Evolutionary conservation across 75 land plant species (phyloP).

Genomic region (Pinus tabuliformis): DNA sequence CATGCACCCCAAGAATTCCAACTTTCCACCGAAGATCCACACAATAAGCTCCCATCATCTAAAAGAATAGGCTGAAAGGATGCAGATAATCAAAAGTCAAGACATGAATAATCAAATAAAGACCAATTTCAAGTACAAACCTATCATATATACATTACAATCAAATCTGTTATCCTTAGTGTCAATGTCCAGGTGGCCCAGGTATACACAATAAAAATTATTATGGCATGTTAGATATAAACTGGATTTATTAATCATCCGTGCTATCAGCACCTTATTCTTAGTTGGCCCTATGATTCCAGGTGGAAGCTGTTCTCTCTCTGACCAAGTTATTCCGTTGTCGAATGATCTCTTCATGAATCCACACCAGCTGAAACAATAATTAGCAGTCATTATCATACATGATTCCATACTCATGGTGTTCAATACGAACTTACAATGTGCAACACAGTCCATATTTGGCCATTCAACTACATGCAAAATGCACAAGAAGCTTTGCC

Average conservation of each 20-base stretch:
- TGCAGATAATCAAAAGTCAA: not conserved
- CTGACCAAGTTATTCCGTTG: conserved; percentile 83
- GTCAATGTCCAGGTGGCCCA: not conserved
- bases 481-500: not conserved
- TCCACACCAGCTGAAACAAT: conserved; percentile 87
- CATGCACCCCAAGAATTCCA: conserved; percentile 99
- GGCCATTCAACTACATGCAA: not conserved
- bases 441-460: not conserved
- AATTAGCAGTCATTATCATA: not conserved
- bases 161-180: too few species aligned
- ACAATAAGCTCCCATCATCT: conserved; percentile 75
- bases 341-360: conserved; percentile 88
- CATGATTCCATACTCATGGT: not conserved
- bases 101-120: not conserved
- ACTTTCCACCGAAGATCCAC: conserved; percentile 99
- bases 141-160: too few species aligned
- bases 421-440: not conserved
- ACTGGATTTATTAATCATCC: not conserved
- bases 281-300: conserved; percentile 95
- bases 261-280: conserved; percentile 65
- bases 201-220: not conserved
- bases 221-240: not conserved
- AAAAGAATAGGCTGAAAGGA: conserved; percentile 74
- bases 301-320: conserved; percentile 92
- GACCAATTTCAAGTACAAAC: too few species aligned